Percentiles rank a stretch among this genome's conserved stretches.
Evolutionary conservation across 1,284 basidiomycete species (phyloP).

Genomic region (Moniliophthora roreri): DNA sequence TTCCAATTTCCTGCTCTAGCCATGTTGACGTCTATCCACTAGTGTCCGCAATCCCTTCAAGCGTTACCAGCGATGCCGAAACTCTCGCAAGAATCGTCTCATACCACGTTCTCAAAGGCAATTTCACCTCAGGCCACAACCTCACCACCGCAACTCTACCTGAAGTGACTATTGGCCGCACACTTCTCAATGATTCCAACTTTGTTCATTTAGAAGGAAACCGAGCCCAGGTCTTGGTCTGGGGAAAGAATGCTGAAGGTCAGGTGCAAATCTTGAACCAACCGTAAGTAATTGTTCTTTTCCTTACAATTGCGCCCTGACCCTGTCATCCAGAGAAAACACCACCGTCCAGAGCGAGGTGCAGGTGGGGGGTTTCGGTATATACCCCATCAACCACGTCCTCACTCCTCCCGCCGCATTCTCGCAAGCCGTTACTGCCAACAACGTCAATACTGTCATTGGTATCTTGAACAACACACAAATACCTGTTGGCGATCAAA

Average conservation of each 20-base stretch:
- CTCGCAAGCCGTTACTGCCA: not conserved
- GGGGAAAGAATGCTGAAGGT: constrained; percentile 45
- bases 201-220: constrained; percentile 55
- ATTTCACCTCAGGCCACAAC: constrained; percentile 38
- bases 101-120: constrained; percentile 64
- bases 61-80: constrained; percentile 33
- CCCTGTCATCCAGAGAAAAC: constrained; percentile 24
- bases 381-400: constrained; percentile 8
- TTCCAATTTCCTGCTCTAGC: constrained; percentile 11
- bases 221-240: constrained; percentile 63
- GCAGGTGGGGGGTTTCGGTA: constrained; percentile 33
- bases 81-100: constrained; percentile 37
- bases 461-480: constrained; percentile 11
- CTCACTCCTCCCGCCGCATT: constrained; percentile 5
- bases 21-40: not conserved
- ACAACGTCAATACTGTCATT: not conserved
- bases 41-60: constrained; percentile 34
- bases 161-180: constrained; percentile 63
- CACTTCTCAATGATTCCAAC: constrained; percentile 50
- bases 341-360: constrained; percentile 35
- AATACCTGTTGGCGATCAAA: constrained; percentile 10
- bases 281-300: constrained; percentile 32
- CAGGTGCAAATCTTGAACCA: constrained; percentile 56
- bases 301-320: not conserved
- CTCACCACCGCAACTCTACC: constrained; percentile 35